Base-by-base conservation (phyloP, 768 basidiomycete genomes). In the Kwoniella mangroviensis region DNA sequence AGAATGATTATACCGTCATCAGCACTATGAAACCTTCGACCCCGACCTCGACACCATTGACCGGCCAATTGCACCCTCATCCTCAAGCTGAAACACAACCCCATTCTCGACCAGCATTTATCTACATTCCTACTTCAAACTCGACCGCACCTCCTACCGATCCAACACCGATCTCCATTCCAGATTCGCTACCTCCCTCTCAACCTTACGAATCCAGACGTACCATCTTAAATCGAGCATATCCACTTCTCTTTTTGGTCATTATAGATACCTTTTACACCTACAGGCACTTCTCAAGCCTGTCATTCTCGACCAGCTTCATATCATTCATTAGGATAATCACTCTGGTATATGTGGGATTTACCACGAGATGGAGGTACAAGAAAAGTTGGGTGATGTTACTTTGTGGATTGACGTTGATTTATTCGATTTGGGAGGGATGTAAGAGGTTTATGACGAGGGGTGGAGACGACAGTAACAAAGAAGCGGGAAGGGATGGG, bases 341-440 rank as follows among this genome's bases (percentile, higher is more conserved):
- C 3, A 12, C 68, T 10, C 40, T 79, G 17, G 34, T 56, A 13
- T 61, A 63, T 5, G 62, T 75, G 3, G 75, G 73, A 3, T 60
- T 49, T 5, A 68, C 59, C 51, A 71, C n/a, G 41, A 66, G 71
- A 60, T 80, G 79, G 79, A 71, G 73, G 42, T 57, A 34, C 13
- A 56, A 75, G 52, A 73, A 75, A 7, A 70, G 73, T 0, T 78
- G 69, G 69, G 60, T 78, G 12, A 70, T 67, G 3, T 66, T 62
- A 3, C 40, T 63, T 0, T 52, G 61, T 40, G 79, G 75, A 11
- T 24, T 74, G 3, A 70, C 64, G 2, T 24, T 80, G 9, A 65
- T 69, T 2, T 63, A 55, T 21, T 68, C 52, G 4, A 75, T 80
- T 10, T 80, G 79, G 79, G 65, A 70, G 45, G 61, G 68, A 51